phyloP scores from a whole-genome alignment of 257 asterid species.

The Ilex aquifolium region DNA sequence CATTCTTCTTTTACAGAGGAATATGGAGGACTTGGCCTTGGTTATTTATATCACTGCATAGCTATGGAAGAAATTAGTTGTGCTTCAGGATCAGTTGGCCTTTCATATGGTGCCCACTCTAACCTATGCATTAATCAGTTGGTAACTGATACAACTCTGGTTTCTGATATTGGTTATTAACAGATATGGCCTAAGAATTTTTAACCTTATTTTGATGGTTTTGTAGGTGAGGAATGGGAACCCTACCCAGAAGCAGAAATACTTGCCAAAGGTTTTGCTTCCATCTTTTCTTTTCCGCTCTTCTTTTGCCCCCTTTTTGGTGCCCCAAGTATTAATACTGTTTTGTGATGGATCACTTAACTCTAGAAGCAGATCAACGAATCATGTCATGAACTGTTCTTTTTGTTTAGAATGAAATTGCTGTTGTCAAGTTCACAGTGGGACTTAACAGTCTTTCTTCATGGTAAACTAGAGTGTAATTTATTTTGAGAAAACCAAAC shows the following conservation, averaged over 20 bases:
- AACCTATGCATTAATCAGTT: constrained; percentile 89
- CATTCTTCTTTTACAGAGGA: constrained; percentile 47
- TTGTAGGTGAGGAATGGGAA: constrained; percentile 90
- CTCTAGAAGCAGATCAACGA: neutral
- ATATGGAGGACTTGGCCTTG: constrained; percentile 99
- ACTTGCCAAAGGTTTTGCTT: constrained; percentile 80
- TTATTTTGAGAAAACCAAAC: too few species aligned
- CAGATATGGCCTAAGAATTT: constrained; percentile 9
- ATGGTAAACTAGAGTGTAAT: too few species aligned
- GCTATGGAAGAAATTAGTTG: constrained; percentile 99
- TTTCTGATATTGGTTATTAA: constrained; percentile 8
- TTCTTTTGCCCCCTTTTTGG: neutral
- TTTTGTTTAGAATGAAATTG: neutral
- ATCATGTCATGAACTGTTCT: neutral
- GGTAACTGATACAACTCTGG: constrained; percentile 43
- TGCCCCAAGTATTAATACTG: too few species aligned
- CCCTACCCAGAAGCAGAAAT: constrained; percentile 82
- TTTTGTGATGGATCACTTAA: too few species aligned
- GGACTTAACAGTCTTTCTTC: too few species aligned
- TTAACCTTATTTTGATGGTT: constrained; percentile 17
- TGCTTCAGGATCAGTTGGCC: constrained; percentile 98
- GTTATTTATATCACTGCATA: constrained; percentile 94
- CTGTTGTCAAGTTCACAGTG: too few species aligned
- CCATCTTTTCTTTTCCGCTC: constrained; percentile 7
- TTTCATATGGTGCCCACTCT: constrained; percentile 97